phyloP scores from a whole-genome alignment of 2,329 filamentous ascomycete genomes.

The Claviceps fusiformis region DNA sequence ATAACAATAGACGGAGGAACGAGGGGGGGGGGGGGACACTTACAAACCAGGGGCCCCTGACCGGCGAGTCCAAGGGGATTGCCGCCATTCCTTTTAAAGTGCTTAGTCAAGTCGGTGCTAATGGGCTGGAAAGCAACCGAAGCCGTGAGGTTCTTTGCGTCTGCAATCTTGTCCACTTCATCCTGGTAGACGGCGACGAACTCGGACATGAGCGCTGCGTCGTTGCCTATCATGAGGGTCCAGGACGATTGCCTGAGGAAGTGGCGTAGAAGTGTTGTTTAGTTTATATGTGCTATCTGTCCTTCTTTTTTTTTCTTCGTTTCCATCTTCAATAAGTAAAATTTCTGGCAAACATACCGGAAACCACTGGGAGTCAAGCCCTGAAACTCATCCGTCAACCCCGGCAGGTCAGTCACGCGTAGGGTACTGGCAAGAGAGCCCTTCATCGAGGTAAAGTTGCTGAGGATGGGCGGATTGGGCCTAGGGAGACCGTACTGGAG shows the following conservation, averaged over 20 bases:
- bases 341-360: neutral
- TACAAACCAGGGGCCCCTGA: conserved; percentile 12
- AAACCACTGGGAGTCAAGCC: conserved; percentile 8
- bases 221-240: conserved; percentile 11
- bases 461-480: conserved; percentile 8
- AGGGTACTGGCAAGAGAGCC: conserved; percentile 10
- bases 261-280: neutral
- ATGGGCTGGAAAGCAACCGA: conserved; percentile 26
- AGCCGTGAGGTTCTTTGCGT: conserved; percentile 11
- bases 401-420: conserved; percentile 8
- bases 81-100: conserved; percentile 21
- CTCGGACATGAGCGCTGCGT: conserved; percentile 10
- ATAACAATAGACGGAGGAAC: neutral
- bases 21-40: neutral
- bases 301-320: neutral
- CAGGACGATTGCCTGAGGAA: conserved; percentile 2
- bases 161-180: conserved; percentile 10
- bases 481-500: conserved; percentile 4
- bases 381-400: conserved; percentile 11
- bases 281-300: neutral
- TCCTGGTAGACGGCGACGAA: conserved; percentile 11
- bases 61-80: conserved; percentile 18
- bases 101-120: conserved; percentile 20
- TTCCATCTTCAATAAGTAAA: neutral
- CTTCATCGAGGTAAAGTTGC: conserved; percentile 11